phyloP scores from a whole-genome alignment of 2,329 filamentous ascomycete species.

The Diaporthe humulicola region DNA sequence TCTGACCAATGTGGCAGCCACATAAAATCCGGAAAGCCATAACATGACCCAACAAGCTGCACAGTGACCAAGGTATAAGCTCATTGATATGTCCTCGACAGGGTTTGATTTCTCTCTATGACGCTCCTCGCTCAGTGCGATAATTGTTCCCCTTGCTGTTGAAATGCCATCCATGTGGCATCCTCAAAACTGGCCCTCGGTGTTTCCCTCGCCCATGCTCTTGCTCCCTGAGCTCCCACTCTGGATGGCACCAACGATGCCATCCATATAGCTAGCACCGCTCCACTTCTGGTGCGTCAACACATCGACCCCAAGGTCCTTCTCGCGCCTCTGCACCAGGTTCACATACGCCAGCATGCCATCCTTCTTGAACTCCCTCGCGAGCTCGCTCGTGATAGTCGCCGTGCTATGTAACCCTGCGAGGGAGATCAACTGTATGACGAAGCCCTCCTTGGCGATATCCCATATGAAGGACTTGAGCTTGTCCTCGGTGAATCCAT shows the following conservation, averaged over 20 bases:
- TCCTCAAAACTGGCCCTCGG: constrained; percentile 76
- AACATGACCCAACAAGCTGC: background rate
- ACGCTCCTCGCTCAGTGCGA: background rate
- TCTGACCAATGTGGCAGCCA: background rate
- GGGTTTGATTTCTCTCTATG: background rate
- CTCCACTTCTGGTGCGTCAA: constrained; percentile 93
- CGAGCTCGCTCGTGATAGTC: constrained; percentile 78
- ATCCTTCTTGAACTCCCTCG: constrained; percentile 85
- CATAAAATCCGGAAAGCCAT: background rate
- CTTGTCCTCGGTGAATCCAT: constrained; percentile 87
- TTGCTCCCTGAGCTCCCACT: constrained; percentile 90
- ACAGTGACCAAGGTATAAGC: background rate
- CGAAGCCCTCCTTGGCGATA: constrained; percentile 87
- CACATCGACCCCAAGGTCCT: constrained; percentile 92
- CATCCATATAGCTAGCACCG: constrained; percentile 81
- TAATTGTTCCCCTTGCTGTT: background rate
- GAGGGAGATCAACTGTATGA: constrained; percentile 76
- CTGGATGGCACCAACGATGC: constrained; percentile 89
- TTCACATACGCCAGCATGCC: constrained; percentile 99
- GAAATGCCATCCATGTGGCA: background rate
- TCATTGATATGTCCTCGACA: background rate
- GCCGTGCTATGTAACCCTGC: constrained; percentile 77
- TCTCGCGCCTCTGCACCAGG: constrained; percentile 88
- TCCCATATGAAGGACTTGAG: constrained; percentile 97
- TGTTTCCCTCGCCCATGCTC: constrained; percentile 97